phyloP scores from a whole-genome alignment of 2,329 filamentous ascomycete species.

The Fusarium equiseti region DNA sequence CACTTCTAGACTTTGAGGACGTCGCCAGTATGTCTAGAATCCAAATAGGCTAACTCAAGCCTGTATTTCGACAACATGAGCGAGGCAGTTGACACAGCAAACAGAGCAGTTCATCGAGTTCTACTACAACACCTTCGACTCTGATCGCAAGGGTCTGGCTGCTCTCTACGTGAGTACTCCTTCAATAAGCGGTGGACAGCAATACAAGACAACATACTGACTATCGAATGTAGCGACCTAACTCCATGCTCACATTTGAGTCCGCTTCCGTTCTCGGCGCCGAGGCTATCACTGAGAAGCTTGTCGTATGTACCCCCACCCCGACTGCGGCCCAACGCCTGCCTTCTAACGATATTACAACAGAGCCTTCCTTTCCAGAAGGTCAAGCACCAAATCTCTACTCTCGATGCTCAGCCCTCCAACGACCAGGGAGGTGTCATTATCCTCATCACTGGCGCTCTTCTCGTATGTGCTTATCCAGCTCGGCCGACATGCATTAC shows the following conservation, averaged over 20 bases:
- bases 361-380: conserved; percentile 84
- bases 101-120: conserved; percentile 87
- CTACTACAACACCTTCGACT: conserved; percentile 92
- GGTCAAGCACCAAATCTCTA: conserved; percentile 81
- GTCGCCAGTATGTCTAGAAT: conserved; percentile 59
- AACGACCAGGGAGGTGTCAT: conserved; percentile 75
- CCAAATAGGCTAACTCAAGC: conserved; percentile 10
- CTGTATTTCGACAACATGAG: background rate
- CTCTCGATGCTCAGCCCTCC: conserved; percentile 86
- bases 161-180: conserved; percentile 81
- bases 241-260: conserved; percentile 96
- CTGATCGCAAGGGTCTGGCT: conserved; percentile 72
- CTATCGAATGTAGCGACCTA: conserved; percentile 15
- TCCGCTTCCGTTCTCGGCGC: conserved; percentile 73
- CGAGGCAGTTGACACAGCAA: conserved; percentile 14
- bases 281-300: conserved; percentile 79
- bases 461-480: conserved; percentile 72
- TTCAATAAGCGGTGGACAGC: conserved; percentile 18
- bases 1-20: conserved; percentile 57
- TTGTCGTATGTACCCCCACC: conserved; percentile 70
- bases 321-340: background rate
- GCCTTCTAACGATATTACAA: conserved; percentile 18
- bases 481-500: background rate
- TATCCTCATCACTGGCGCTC: conserved; percentile 87
- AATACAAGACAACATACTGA: conserved; percentile 64